Evolutionary conservation across 257 asterid species (phyloP).

Genomic region (Datura wrightii): DNA sequence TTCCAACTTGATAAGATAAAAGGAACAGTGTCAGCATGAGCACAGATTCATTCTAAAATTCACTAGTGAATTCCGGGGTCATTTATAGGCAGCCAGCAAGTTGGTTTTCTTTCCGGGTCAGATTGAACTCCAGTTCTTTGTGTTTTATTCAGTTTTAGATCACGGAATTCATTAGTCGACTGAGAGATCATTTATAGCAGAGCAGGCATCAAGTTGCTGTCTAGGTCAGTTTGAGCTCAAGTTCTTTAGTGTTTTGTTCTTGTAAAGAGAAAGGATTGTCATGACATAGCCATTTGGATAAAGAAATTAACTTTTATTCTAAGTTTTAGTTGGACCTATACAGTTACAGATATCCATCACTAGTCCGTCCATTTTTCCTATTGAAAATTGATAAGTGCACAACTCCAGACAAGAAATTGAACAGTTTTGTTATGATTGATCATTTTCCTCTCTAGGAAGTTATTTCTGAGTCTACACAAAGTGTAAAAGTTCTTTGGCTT

Average conservation of each 20-base stretch:
- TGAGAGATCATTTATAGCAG: not conserved
- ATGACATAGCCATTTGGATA: not conserved
- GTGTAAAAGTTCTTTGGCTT: not conserved
- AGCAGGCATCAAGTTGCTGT: not conserved
- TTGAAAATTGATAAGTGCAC: not conserved
- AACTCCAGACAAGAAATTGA: not conserved
- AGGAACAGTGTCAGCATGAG: not conserved
- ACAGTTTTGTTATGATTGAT: not conserved
- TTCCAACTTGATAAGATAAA: not conserved
- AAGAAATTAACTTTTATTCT: not conserved
- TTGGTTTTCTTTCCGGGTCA: not conserved
- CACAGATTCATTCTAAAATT: not conserved
- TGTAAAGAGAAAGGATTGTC: not conserved
- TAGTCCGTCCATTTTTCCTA: not conserved
- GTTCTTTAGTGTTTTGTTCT: constrained; percentile 4
- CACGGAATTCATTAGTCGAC: not conserved
- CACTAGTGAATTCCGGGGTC: not conserved
- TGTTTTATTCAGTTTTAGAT: not conserved
- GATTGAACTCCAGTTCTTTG: not conserved
- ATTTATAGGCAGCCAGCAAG: not conserved
- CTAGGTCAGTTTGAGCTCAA: not conserved
- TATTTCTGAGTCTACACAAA: not conserved
- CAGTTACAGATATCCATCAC: not conserved
- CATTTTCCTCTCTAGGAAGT: not conserved
- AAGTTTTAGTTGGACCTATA: not conserved